Evolutionary conservation across 2,329 filamentous ascomycete genomes (phyloP), one percentile per base, ranked within the genome.

Genomic region (Sarocladiaceae sp.): DNA sequence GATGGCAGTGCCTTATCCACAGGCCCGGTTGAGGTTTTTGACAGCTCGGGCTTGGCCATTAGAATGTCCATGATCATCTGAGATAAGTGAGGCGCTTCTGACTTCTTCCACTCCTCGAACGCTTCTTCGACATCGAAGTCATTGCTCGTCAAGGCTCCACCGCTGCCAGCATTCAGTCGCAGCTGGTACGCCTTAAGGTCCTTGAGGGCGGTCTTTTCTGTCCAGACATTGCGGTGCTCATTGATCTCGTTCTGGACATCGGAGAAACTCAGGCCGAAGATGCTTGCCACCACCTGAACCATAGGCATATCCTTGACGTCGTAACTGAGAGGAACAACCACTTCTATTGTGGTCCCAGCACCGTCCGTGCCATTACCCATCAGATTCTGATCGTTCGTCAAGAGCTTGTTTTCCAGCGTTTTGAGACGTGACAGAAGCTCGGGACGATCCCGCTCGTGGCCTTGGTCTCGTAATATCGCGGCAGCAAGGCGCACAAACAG

Each of bases 231-330:
- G 53, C 84, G 85, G 63, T 95, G 80, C 40, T 81, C 77, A 62
- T 95, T 85, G 58, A 98, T 87, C 56, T 96, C 90, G 33, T 78
- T 77, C 66, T 98, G 93, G 5, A 90, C 83, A 53, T 93, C 82
- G 2, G 82, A 80, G 52, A 85, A 80, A 33, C 82, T 81, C 47
- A 91, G 74, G 34, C 85, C 85, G 64, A 97, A 98, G 50, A 96
- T 86, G 55, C 77, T 83, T 42, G 85, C 86, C 20, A 98, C 90
- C 27, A 84, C 78, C 60, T 93, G 84, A 21, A 95, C 93, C 66
- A 96, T 77, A 29, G 83, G 83, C 93, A 98, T 98, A 60, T 98
- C 93, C 65, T 93, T 95, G 59, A 97, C 84, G 63, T 96, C 88
- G 63, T 95, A 88, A 58, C 82, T 93, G 47, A 94, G 70, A 10